Evolutionary conservation across 1,284 basidiomycete genomes (phyloP).

Genomic region (Gymnopus androsaceus): DNA sequence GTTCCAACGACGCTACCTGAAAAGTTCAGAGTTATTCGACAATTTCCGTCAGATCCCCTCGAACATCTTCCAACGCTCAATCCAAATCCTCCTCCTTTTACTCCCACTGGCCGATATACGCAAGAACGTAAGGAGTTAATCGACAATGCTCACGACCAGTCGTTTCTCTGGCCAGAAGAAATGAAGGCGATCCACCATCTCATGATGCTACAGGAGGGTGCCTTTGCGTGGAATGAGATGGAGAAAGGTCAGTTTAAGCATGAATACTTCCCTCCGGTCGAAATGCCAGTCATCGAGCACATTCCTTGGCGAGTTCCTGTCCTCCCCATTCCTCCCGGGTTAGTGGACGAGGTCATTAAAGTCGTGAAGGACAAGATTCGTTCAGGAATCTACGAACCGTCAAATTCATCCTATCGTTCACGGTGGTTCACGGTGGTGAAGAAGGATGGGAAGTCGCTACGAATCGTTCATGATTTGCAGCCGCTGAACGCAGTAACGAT

Average conservation of each 20-base stretch:
- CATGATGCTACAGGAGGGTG: conserved; percentile 8
- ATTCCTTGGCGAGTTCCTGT: conserved; percentile 17
- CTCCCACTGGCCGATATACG: neutral
- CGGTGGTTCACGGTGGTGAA: conserved; percentile 30
- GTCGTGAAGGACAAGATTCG: conserved; percentile 27
- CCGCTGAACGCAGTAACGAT: conserved; percentile 32
- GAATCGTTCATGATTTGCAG: conserved; percentile 29
- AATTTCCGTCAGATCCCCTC: neutral
- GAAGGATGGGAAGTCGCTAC: conserved; percentile 23
- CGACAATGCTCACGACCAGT: neutral
- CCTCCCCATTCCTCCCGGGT: conserved; percentile 19
- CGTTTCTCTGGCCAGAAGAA: conserved; percentile 8
- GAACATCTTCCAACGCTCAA: neutral
- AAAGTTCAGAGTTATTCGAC: conserved; percentile 5
- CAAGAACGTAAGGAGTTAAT: neutral
- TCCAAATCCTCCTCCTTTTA: neutral
- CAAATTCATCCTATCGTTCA: conserved; percentile 28
- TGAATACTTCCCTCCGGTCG: conserved; percentile 17
- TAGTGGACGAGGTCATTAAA: conserved; percentile 13
- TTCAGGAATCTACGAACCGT: conserved; percentile 31
- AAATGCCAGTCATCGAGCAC: conserved; percentile 18
- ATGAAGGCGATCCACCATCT: neutral
- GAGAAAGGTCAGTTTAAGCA: conserved; percentile 13
- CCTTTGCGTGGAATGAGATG: conserved; percentile 13
- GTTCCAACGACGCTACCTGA: conserved; percentile 24